Base-by-base conservation (phyloP, 768 basidiomycete genomes). In the Tylopilus balloui region DNA sequence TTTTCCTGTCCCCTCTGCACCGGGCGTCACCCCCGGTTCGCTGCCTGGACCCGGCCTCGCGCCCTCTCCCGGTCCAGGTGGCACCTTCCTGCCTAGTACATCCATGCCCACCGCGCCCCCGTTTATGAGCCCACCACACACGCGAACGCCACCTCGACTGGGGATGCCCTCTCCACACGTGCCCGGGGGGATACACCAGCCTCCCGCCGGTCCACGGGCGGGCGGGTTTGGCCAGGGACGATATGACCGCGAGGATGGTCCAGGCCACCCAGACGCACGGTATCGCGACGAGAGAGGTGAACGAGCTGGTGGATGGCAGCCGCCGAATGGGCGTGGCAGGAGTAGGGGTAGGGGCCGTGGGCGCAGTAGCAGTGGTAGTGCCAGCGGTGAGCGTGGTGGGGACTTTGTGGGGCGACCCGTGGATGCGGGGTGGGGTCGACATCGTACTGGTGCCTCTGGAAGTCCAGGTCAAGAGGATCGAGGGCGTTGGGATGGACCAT, bases 361-460 rank as follows among this genome's bases (percentile, higher is more conserved):
- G 13, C 52, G 66, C 23, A 40, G 51, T 28, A 15, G 46, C 17
- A 19, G 50, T 4, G 46, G 46, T 6, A 23, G 48, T 34, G 47
- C 41, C 3, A 28, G 46, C 13, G 36, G 53, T 6, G 45, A 47
- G 4, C 42, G 46, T 5, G 45, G 56, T n/a, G 51, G 60, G 3
- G 63, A 67, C 13, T 59, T 69, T 31, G 57, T 62, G 25, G 71
- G 69, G 35, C 59, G 72, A 35, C 67, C 78, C 29, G 67, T 76
- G 15, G 84, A 86, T 56, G 60, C 62, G 17, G 68, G 73, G 20
- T 59, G 66, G 54, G 51, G 54, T 5, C 53, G 66, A 45, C 61
- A 65, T 43, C 62, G 66, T 39, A 41, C 65, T 9, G 62, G 72
- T 58, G 54, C 47, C 11, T 57, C 64, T 13, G 46, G 56, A 8